These are phyloP conservation scores for Lagenidium giganteum DNA, from an alignment of 352 stramenopile genomes.

Conservation along the genomic window DNA sequence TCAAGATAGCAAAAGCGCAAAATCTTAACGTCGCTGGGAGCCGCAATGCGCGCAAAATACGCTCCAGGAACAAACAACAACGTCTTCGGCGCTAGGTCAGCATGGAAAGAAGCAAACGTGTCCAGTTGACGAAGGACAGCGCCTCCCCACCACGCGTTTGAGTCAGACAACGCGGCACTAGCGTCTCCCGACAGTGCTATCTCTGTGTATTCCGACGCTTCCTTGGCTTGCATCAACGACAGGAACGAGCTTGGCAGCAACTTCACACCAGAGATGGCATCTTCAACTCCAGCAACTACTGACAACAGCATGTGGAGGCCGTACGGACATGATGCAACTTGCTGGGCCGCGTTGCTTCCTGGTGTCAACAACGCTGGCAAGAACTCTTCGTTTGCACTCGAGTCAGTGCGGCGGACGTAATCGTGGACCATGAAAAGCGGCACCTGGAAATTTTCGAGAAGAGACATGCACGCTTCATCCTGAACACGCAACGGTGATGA, in stretches of 20 bases:
- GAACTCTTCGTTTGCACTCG: slow-evolving; percentile 18
- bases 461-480: slow-evolving; percentile 21
- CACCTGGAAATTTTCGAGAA: slow-evolving; percentile 44
- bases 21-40: slow-evolving; percentile 1
- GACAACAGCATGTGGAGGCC: slow-evolving; percentile 58
- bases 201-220: not conserved
- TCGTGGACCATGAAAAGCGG: slow-evolving; percentile 52
- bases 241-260: slow-evolving; percentile 4
- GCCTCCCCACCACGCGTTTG: no score
- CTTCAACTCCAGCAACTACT: no score
- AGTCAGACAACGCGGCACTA: no score
- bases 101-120: no score
- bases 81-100: slow-evolving; percentile 7
- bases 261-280: no score
- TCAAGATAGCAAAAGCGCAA: slow-evolving; percentile 74
- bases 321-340: slow-evolving; percentile 64
- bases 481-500: slow-evolving; percentile 16
- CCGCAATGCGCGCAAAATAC: slow-evolving; percentile 11
- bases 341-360: no score
- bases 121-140: no score
- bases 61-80: slow-evolving; percentile 57
- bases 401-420: slow-evolving; percentile 61
- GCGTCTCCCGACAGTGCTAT: no score
- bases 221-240: not conserved
- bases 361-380: slow-evolving; percentile 24